These are phyloP conservation scores for Phytophthora pisi DNA, from an alignment of 352 stramenopile genomes.

Conservation along the genomic window DNA sequence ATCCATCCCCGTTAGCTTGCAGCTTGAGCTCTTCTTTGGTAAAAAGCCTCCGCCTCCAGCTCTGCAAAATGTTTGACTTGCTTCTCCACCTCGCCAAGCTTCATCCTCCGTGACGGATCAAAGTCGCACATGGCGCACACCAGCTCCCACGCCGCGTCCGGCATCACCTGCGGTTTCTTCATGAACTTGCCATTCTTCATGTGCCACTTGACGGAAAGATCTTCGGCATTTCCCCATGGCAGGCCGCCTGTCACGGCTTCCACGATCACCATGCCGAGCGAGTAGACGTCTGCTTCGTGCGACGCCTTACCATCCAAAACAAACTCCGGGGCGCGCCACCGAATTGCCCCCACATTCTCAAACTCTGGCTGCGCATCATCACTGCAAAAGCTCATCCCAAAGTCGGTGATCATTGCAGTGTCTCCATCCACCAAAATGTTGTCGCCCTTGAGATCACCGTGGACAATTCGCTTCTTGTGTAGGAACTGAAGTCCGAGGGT, in stretches of 20 bases:
- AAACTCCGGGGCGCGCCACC: conserved; percentile 8
- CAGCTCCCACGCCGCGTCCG: conserved; percentile 8
- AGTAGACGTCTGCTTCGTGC: conserved; percentile 11
- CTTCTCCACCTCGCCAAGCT: conserved; percentile 4
- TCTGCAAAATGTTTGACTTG: not conserved
- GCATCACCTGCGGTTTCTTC: not conserved
- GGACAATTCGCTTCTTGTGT: conserved; percentile 3
- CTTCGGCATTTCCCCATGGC: conserved; percentile 1
- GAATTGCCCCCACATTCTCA: conserved; percentile 5
- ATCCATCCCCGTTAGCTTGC: no score
- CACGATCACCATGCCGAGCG: conserved; percentile 8
- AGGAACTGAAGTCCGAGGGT: conserved; percentile 5
- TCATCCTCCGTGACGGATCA: conserved; percentile 3
- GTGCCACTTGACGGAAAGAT: not conserved
- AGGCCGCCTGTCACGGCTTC: not conserved
- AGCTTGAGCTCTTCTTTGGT: no score
- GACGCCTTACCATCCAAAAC: not conserved
- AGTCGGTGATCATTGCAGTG: conserved; percentile 6
- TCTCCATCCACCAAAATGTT: conserved; percentile 9
- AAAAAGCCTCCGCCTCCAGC: not conserved
- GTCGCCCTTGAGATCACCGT: conserved; percentile 6
- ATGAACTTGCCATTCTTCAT: conserved; percentile 1
- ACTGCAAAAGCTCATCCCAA: conserved; percentile 6
- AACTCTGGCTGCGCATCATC: not conserved
- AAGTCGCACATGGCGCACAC: conserved; percentile 8